Evolutionary conservation across 2,329 filamentous ascomycete genomes (phyloP), one percentile per base, ranked within the genome.

Genomic region (Gremmenia infestans): DNA sequence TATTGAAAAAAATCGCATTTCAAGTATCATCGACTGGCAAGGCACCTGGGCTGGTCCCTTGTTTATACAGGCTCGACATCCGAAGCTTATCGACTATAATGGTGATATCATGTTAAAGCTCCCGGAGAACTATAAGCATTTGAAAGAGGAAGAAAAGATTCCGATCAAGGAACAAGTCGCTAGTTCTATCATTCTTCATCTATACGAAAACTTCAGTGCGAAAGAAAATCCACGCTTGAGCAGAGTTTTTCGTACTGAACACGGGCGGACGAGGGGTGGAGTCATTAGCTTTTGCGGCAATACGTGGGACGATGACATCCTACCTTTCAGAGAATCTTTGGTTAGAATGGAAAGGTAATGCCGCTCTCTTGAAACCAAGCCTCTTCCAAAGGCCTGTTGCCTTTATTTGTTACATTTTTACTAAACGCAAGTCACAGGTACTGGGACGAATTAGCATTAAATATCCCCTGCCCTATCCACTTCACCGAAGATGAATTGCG

Each of bases 1-100:
- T 56, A 66, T 74, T 25, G 37, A 71, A n/a, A 57, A 67, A 22
- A 62, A 63, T 42, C 62, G 60, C 43, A 69, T 76, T 39, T 70
- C 71, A 6, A 66, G 69, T 50, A 50, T 77, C 6, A 75, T 77
- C 50, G 72, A 77, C 61, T 76, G 52, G 50, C 50, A 53, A 32
- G 22, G n/a, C 51, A 52, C 47, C 40, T 57, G 54, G 55, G 52
- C 52, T 57, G 55, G 54, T 11, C 57, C 57, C 46, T 45, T 63
- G 14, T 63, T 60, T 50, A 54, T 60, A 56, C 59, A 63, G 56
- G 60, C 28, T 52, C 57, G 64, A 48, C 59, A 61, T 56, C 67
- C 69, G 32, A 63, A 63, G 36, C 60, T 71, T 43, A 59, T 70
- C 19, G 55, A 68, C 47, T 71, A 69, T 56, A 59, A 62, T 56